Evolutionary conservation across 805 yeast species (phyloP).

Genomic region (Starmerella powellii): DNA sequence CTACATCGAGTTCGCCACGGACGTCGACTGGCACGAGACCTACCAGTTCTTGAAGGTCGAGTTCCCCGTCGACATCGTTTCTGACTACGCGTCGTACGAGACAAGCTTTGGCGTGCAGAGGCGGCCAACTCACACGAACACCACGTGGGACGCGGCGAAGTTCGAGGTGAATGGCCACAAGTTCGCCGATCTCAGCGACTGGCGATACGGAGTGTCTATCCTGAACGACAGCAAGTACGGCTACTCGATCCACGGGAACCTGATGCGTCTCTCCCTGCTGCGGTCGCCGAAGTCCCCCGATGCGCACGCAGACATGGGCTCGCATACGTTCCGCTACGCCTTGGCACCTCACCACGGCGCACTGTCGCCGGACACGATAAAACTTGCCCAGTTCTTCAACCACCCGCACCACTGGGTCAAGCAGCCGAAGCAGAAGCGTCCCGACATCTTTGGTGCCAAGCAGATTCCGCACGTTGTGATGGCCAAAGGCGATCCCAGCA

Average conservation of each 20-base stretch:
- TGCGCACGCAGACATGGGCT: constrained; percentile 87
- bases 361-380: constrained; percentile 51
- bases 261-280: constrained; percentile 72
- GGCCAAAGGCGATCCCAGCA: constrained; percentile 39
- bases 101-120: constrained; percentile 87
- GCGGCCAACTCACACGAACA: constrained; percentile 89
- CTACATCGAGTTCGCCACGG: constrained; percentile 36
- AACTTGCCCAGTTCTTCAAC: constrained; percentile 70
- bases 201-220: constrained; percentile 72
- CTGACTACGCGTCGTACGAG: constrained; percentile 74
- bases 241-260: constrained; percentile 83
- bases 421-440: constrained; percentile 8
- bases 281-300: constrained; percentile 94
- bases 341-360: constrained; percentile 70
- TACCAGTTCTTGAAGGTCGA: constrained; percentile 87
- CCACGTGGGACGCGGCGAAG: constrained; percentile 93
- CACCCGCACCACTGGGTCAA: constrained; percentile 31
- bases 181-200: constrained; percentile 83
- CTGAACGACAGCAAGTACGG: constrained; percentile 84
- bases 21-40: constrained; percentile 71
- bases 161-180: constrained; percentile 93
- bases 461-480: constrained; percentile 12
- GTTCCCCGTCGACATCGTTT: constrained; percentile 74
- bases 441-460: constrained; percentile 3
- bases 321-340: constrained; percentile 71